phyloP scores from a whole-genome alignment of 176 grass and related monocot genomes.

The barley (Hordeum vulgare) region DNA sequence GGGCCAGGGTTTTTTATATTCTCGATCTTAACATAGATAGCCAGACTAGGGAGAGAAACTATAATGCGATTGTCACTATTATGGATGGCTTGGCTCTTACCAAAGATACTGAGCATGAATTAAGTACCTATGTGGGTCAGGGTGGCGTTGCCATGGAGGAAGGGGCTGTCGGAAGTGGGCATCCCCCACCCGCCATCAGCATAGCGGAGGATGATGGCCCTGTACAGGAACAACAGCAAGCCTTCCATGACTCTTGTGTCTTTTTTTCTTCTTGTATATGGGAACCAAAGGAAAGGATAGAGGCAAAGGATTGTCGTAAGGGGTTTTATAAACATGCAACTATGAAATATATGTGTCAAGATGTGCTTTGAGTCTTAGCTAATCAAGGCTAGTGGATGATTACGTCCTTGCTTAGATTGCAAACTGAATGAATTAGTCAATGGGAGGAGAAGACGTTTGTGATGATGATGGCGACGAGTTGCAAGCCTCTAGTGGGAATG shows the following conservation, averaged over 20 bases:
- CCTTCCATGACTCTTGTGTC: constrained; percentile 34
- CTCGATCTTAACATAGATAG: no score
- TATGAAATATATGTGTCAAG: neutral
- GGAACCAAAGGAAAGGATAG: neutral
- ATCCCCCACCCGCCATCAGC: constrained; percentile 26
- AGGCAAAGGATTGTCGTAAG: neutral
- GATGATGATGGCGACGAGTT: neutral
- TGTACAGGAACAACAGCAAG: constrained; percentile 57
- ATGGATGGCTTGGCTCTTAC: no score
- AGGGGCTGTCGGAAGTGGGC: constrained; percentile 22
- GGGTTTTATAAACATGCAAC: neutral
- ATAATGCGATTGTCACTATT: no score
- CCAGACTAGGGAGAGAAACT: no score
- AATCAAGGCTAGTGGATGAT: constrained; percentile 5
- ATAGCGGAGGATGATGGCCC: constrained; percentile 42
- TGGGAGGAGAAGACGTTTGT: neutral
- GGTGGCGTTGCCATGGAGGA: no score
- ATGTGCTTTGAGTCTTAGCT: neutral
- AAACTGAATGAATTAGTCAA: neutral
- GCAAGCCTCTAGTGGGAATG: neutral
- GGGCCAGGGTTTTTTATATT: no score
- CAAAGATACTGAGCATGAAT: no score
- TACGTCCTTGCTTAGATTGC: neutral
- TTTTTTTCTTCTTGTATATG: neutral
- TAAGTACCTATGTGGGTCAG: no score